Percentiles rank a stretch among this genome's conserved stretches.
Conservation (phyloP, 2,329 filamentous ascomycete species). For the Nigrospora osmanthi region DNA sequence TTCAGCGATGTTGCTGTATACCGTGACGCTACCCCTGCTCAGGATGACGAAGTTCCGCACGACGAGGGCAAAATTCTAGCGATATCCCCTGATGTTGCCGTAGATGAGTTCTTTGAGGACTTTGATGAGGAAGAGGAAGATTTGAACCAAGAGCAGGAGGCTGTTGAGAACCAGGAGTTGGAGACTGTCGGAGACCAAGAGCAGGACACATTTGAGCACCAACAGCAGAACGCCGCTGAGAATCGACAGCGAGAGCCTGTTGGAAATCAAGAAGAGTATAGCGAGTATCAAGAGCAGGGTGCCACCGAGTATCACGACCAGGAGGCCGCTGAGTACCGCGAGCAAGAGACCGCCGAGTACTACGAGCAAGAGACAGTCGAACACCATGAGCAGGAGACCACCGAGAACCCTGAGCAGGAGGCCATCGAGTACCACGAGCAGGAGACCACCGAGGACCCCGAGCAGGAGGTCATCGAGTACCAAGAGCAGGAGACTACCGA, state of each 20-base stretch:
- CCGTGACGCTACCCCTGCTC: conserved; percentile 13
- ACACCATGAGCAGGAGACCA: too few relatives aligned
- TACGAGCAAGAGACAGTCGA: conserved; percentile 8
- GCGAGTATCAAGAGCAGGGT: too few relatives aligned
- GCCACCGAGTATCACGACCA: conserved; percentile 3
- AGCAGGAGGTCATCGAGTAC: conserved; percentile 9
- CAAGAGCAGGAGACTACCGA: conserved; percentile 9
- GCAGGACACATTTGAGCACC: not conserved
- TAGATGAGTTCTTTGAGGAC: not conserved
- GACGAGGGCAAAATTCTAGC: conserved; percentile 3
- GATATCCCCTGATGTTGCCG: conserved; percentile 5
- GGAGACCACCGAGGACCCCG: conserved; percentile 9
- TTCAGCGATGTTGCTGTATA: conserved; percentile 22
- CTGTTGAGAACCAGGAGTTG: not conserved
- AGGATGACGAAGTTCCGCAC: conserved; percentile 8
- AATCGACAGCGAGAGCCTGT: too few relatives aligned
- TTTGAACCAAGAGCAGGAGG: not conserved
- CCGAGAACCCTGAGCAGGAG: not conserved
- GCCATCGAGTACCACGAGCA: not conserved
- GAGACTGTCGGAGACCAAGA: not conserved
- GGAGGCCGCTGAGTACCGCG: conserved; percentile 9
- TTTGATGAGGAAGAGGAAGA: not conserved
- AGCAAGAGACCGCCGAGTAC: conserved; percentile 6
- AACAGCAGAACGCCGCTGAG: not conserved
- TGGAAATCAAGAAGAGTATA: too few relatives aligned